These are phyloP conservation scores for Metschnikowia arizonensis DNA, from an alignment of 805 yeast species.

Conservation along the genomic window DNA sequence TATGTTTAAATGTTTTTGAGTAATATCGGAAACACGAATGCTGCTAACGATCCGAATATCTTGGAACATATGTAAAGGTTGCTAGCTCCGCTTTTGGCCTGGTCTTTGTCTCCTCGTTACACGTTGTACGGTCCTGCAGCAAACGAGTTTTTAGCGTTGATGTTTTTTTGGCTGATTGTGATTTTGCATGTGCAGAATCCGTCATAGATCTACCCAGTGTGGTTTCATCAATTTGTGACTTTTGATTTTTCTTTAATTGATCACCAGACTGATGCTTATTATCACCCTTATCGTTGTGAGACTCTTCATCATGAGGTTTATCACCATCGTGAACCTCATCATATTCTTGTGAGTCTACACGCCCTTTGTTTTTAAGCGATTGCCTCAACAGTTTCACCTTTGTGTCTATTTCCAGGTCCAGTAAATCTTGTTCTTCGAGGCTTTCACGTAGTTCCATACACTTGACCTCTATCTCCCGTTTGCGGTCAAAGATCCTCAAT, in stretches of 20 bases:
- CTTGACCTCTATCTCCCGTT: constrained; percentile 40
- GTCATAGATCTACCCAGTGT: no score
- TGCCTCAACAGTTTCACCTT: constrained; percentile 1
- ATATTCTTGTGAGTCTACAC: neutral
- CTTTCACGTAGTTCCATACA: constrained; percentile 50
- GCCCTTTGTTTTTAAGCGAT: neutral
- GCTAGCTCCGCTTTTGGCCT: neutral
- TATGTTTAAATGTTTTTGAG: neutral
- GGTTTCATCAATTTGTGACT: neutral
- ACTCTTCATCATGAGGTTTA: neutral
- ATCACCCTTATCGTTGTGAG: neutral
- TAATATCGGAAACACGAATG: neutral
- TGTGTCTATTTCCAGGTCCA: constrained; percentile 27
- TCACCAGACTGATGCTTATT: neutral
- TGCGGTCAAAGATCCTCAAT: constrained; percentile 32
- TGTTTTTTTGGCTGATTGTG: neutral
- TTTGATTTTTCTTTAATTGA: neutral
- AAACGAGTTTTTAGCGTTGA: neutral
- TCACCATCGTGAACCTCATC: neutral
- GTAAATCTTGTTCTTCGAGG: constrained; percentile 45
- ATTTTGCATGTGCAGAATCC: neutral
- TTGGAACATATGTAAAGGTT: constrained; percentile 4
- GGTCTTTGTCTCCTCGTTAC: neutral
- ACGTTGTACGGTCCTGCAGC: neutral
- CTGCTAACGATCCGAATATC: constrained; percentile 2